These are phyloP conservation scores for Inosperma sp. DNA, from an alignment of 768 basidiomycete species.

Conservation along the genomic window DNA sequence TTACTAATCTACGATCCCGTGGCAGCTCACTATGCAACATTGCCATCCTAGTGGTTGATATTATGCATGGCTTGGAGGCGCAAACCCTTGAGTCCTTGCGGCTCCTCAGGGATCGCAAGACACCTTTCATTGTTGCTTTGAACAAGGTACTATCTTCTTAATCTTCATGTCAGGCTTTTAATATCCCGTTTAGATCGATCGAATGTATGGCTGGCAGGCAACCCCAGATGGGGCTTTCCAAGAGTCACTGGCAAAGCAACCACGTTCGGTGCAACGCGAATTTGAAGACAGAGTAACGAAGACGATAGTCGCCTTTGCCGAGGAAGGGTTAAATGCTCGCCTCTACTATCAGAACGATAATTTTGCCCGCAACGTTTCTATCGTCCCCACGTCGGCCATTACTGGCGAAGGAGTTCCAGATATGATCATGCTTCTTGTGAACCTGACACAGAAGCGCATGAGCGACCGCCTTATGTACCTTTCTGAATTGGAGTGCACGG, in stretches of 20 bases:
- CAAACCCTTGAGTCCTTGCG: slow-evolving; percentile 96
- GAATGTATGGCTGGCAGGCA: slow-evolving; percentile 91
- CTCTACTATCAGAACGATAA: slow-evolving; percentile 98
- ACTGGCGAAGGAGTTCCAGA: slow-evolving; percentile 98
- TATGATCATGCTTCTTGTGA: slow-evolving; percentile 98
- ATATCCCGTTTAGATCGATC: slow-evolving; percentile 70
- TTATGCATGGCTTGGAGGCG: slow-evolving; percentile 98
- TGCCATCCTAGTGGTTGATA: slow-evolving; percentile 97
- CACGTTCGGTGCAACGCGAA: slow-evolving; percentile 74
- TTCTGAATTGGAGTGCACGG: slow-evolving; percentile 94
- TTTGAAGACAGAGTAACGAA: slow-evolving; percentile 85
- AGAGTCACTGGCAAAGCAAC: slow-evolving; percentile 84
- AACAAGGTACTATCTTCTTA: slow-evolving; percentile 65
- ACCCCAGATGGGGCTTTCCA: slow-evolving; percentile 91
- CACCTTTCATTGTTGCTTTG: slow-evolving; percentile 96
- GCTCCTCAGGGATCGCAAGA: slow-evolving; percentile 86
- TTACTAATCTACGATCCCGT: slow-evolving; percentile 92
- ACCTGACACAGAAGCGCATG: slow-evolving; percentile 97
- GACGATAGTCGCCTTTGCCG: slow-evolving; percentile 91
- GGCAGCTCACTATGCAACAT: slow-evolving; percentile 98
- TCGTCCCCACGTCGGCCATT: slow-evolving; percentile 96
- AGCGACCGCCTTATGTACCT: slow-evolving; percentile 97
- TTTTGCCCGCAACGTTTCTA: slow-evolving; percentile 87
- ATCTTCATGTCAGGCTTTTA: not conserved
- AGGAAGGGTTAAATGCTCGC: slow-evolving; percentile 92